phyloP scores from a whole-genome alignment of 2,329 filamentous ascomycete genomes.

The Phyllachora maydis region DNA sequence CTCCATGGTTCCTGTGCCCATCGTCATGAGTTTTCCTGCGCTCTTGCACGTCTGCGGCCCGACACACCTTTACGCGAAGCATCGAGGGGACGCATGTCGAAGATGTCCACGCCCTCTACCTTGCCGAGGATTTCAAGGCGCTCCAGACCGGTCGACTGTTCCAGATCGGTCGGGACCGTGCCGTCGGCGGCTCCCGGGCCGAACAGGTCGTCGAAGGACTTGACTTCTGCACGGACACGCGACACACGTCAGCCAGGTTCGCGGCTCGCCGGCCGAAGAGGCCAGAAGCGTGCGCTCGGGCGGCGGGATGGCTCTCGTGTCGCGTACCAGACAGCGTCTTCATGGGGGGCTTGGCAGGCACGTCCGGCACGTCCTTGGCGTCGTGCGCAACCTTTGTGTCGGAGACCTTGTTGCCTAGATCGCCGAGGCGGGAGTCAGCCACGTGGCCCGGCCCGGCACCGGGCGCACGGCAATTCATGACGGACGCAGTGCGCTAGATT shows the following conservation, averaged over 20 bases:
- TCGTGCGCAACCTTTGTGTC: background rate
- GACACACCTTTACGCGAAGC: conserved; percentile 64
- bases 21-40: conserved; percentile 6
- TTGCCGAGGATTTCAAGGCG: conserved; percentile 97
- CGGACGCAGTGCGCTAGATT: background rate
- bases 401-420: background rate
- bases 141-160: conserved; percentile 93
- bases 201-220: conserved; percentile 61
- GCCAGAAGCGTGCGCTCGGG: background rate
- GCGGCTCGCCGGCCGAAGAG: background rate
- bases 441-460: conserved; percentile 1
- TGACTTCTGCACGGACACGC: conserved; percentile 47
- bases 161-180: conserved; percentile 78
- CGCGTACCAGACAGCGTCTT: no score
- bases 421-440: background rate
- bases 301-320: background rate
- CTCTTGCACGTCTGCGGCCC: conserved; percentile 1
- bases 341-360: no score
- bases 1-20: conserved; percentile 54
- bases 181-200: conserved; percentile 65
- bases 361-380: no score
- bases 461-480: conserved; percentile 1
- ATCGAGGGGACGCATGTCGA: conserved; percentile 95
- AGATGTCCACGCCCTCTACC: conserved; percentile 95
- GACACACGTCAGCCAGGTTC: conserved; percentile 4